These are phyloP conservation scores for Schizophyllum commune DNA, from an alignment of 1,284 basidiomycete species.

Conservation along the genomic window DNA sequence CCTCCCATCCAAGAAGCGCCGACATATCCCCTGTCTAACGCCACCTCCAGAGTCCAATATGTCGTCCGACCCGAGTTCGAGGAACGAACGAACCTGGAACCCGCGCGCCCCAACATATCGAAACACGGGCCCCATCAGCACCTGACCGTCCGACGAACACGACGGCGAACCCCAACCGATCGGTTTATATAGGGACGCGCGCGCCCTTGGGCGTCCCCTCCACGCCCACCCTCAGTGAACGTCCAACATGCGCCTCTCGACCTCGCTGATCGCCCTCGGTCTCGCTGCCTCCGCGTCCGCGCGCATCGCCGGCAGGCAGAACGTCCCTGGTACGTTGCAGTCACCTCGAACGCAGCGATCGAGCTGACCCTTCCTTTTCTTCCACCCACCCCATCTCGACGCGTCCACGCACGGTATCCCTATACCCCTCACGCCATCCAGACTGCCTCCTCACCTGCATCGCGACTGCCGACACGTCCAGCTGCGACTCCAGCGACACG, in stretches of 20 bases:
- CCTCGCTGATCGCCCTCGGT: slow-evolving; percentile 31
- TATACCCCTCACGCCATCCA: neutral
- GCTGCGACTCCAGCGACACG: slow-evolving; percentile 8
- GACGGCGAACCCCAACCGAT: slow-evolving; percentile 16
- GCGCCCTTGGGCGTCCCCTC: slow-evolving; percentile 14
- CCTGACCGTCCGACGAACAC: slow-evolving; percentile 30
- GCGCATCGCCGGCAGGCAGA: slow-evolving; percentile 24
- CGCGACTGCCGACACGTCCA: slow-evolving; percentile 8
- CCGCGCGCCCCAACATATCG: no score
- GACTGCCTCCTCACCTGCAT: slow-evolving; percentile 11
- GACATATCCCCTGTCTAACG: no score
- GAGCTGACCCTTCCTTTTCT: neutral
- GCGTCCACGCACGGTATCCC: neutral
- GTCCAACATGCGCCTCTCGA: slow-evolving; percentile 47
- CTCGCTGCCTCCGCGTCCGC: slow-evolving; percentile 35
- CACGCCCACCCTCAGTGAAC: slow-evolving; percentile 14
- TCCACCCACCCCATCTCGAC: no score
- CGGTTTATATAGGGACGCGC: slow-evolving; percentile 12
- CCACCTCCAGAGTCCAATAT: no score
- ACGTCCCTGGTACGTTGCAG: slow-evolving; percentile 24
- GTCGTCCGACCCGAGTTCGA: no score
- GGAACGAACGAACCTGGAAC: no score
- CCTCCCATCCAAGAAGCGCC: no score
- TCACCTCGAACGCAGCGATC: neutral
- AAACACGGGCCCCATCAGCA: no score